Percentiles rank a stretch among this genome's conserved stretches.
Conservation (phyloP, 73 alveolate species). For the Paramecium sexaurelia region DNA sequence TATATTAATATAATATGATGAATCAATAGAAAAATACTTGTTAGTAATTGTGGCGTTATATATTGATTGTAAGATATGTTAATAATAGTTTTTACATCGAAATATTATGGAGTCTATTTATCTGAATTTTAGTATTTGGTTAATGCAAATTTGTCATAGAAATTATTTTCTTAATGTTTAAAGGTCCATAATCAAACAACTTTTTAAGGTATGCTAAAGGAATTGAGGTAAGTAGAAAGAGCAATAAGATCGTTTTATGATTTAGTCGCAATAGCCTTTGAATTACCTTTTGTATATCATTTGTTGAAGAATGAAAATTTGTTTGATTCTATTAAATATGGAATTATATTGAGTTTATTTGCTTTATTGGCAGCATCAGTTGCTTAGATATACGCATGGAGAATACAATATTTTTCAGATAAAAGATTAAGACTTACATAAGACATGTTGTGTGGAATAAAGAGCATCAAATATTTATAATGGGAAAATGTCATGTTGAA, state of each 20-base stretch:
- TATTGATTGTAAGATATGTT: neutral
- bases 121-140: neutral
- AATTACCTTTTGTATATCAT: slow-evolving; percentile 23
- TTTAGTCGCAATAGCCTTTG: neutral
- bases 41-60: neutral
- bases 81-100: neutral
- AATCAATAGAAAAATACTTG: neutral
- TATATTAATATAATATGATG: neutral
- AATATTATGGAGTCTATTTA: neutral
- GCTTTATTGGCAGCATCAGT: slow-evolving; percentile 54
- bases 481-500: slow-evolving; percentile 40
- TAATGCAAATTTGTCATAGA: neutral
- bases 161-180: slow-evolving; percentile 9
- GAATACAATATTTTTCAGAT: slow-evolving; percentile 24
- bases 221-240: slow-evolving; percentile 29
- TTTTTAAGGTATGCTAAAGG: slow-evolving; percentile 26
- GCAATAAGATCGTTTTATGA: slow-evolving; percentile 42
- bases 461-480: slow-evolving; percentile 34
- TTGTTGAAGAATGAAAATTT: neutral
- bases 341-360: neutral
- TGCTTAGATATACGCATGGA: slow-evolving; percentile 46
- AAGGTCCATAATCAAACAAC: slow-evolving; percentile 1
- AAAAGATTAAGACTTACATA: slow-evolving; percentile 36
- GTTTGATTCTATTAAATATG: slow-evolving; percentile 16
- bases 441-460: slow-evolving; percentile 6